Evolutionary conservation across 306 rosid genomes (phyloP).

Genomic region (Fragaria ananassa): DNA sequence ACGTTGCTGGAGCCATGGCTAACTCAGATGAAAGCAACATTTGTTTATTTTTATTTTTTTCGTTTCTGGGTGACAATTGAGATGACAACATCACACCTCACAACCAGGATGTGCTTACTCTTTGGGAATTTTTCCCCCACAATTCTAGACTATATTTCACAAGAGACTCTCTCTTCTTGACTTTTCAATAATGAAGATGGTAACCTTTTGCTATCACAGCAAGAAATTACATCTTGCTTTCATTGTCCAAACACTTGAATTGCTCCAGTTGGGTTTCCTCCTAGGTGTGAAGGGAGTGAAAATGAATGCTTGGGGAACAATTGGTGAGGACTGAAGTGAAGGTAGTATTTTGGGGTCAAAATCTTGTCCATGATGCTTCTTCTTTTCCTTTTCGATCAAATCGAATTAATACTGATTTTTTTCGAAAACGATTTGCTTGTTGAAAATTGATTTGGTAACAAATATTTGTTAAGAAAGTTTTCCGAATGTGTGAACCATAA

Average conservation of each 20-base stretch:
- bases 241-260: neutral
- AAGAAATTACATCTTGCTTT: neutral
- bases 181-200: slow-evolving; percentile 2
- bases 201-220: neutral
- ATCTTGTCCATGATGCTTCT: neutral
- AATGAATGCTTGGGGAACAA: neutral
- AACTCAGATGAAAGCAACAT: neutral
- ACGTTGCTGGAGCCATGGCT: slow-evolving; percentile 3
- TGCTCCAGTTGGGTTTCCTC: neutral
- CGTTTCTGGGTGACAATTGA: neutral
- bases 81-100: neutral
- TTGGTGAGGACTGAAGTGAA: neutral
- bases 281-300: neutral
- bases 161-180: neutral
- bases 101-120: neutral
- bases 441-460: too few relatives aligned
- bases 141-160: neutral
- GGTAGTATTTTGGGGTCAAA: neutral
- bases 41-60: neutral
- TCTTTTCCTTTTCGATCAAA: neutral
- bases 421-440: neutral
- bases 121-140: neutral
- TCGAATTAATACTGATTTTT: neutral
- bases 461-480: neutral
- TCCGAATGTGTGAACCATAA: neutral